Base-by-base conservation (phyloP, 1,284 basidiomycete genomes). In the Coniferiporia weirii region DNA sequence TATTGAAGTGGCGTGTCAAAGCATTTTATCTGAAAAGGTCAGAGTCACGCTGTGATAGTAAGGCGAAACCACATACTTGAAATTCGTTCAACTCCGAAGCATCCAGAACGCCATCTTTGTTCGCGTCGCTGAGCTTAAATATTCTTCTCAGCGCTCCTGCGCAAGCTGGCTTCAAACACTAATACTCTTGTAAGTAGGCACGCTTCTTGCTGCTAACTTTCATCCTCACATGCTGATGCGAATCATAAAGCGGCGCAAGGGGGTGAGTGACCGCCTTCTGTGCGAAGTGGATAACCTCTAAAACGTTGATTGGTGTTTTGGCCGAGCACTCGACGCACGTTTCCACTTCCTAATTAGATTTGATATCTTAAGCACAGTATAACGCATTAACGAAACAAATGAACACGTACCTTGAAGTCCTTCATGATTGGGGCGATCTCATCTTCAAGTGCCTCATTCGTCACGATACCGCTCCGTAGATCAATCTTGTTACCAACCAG, bases 401-500 rank as follows among this genome's bases (percentile, higher is more conserved):
- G 60, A 13, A 32, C 34, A 69, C 72, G 59, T 68, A 89, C 94
- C 82, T 98, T 98, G 83, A 95, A 97, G 72, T 97, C 94, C 65
- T 90, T 88, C 95, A 97, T 97, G 63, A 98, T 93, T 35, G 95
- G 95, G 59, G 91, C 75, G 64, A 97, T 94, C 73, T 98, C 94
- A 64, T 92, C 93, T 72, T 98, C 95, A 61, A 99, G 76, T 3
- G 91, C 93, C 69, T 97, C 88, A 68, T 98, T 97, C 19, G 95
- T 95, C 19, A 97, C 92, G 68, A 93, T 85, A 1, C 93, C 94
- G 3, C 92, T 91, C 27, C 96, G 83, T 56, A 98, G 73, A 73
- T 99, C 96, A 60, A 99, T 98, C 78, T 99, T 99, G 79, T 98
- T 99, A 56, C 96, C 96, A 35, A 98, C 94, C 19, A 99, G 81